Evolutionary conservation across 164 flowering plant genomes (phyloP).

Genomic region (Dillenia suffruticosa): DNA sequence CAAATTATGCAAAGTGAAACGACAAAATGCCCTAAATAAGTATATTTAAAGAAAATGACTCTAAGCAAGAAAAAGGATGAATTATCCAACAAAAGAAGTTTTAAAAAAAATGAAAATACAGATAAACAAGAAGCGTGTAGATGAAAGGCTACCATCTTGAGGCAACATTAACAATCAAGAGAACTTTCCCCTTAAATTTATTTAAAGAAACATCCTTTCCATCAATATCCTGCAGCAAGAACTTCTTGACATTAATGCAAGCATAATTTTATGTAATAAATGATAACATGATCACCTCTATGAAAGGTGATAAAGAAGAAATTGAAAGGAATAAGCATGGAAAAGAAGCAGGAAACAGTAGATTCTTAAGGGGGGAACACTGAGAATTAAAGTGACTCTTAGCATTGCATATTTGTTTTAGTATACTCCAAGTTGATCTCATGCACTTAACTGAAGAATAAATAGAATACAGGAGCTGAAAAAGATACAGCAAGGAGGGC

Average conservation of each 20-base stretch:
- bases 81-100: not conserved
- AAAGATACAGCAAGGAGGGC: too few species aligned
- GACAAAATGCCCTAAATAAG: not conserved
- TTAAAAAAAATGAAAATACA: not conserved
- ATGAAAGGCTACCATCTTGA: constrained; percentile 61
- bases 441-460: too few species aligned
- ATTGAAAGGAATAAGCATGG: not conserved
- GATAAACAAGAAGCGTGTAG: not conserved
- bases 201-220: constrained; percentile 72
- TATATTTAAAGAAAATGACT: not conserved
- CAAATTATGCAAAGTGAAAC: not conserved
- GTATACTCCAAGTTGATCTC: too few species aligned
- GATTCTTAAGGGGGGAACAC: not conserved
- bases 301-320: not conserved
- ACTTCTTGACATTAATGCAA: not conserved
- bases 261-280: not conserved
- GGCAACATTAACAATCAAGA: constrained; percentile 89
- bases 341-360: not conserved
- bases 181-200: constrained; percentile 84
- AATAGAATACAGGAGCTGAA: too few species aligned
- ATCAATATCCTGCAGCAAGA: constrained; percentile 73
- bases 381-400: not conserved
- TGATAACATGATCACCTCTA: not conserved
- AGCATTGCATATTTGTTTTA: not conserved
- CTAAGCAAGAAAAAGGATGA: not conserved